phyloP scores from a whole-genome alignment of 768 basidiomycete genomes.

The Chalciporus sphaerocephalus region DNA sequence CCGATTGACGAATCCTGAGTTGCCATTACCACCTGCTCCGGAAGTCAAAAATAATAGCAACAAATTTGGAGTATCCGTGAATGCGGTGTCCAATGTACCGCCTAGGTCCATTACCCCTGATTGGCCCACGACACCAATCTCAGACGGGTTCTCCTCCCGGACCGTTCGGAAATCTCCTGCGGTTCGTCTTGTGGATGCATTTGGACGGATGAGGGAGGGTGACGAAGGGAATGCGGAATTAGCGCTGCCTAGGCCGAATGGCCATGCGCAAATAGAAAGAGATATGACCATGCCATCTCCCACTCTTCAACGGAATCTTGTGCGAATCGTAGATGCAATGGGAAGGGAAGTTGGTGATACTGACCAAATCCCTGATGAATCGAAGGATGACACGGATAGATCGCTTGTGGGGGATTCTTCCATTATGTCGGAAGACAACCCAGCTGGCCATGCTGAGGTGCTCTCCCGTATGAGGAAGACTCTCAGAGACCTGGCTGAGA shows the following conservation, averaged over 20 bases:
- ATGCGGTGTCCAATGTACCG: constrained; percentile 1
- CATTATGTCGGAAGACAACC: constrained; percentile 18
- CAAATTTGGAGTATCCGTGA: constrained; percentile 1
- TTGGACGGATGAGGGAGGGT: constrained; percentile 46
- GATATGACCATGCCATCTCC: constrained; percentile 12
- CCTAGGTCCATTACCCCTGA: constrained; percentile 22
- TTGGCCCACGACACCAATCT: constrained; percentile 19
- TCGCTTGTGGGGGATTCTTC: constrained; percentile 20
- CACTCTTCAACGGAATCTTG: constrained; percentile 33
- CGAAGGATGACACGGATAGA: constrained; percentile 14
- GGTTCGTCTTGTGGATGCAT: constrained; percentile 69
- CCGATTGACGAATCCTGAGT: constrained; percentile 20
- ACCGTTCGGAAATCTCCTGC: constrained; percentile 45
- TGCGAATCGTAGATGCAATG: constrained; percentile 68
- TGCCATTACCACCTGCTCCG: constrained; percentile 5
- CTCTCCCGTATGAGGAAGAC: constrained; percentile 55
- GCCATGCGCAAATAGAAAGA: constrained; percentile 17
- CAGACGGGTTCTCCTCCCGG: constrained; percentile 25
- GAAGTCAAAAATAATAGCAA: constrained; percentile 9
- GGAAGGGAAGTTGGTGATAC: constrained; percentile 51
- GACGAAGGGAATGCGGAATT: constrained; percentile 7
- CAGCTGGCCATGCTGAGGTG: constrained; percentile 44
- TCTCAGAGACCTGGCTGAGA: constrained; percentile 52
- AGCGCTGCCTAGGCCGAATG: constrained; percentile 3
- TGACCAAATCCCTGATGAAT: constrained; percentile 31